These are phyloP conservation scores for Lecanicillium sp. DNA, from an alignment of 2,329 filamentous ascomycete genomes.

Conservation along the genomic window DNA sequence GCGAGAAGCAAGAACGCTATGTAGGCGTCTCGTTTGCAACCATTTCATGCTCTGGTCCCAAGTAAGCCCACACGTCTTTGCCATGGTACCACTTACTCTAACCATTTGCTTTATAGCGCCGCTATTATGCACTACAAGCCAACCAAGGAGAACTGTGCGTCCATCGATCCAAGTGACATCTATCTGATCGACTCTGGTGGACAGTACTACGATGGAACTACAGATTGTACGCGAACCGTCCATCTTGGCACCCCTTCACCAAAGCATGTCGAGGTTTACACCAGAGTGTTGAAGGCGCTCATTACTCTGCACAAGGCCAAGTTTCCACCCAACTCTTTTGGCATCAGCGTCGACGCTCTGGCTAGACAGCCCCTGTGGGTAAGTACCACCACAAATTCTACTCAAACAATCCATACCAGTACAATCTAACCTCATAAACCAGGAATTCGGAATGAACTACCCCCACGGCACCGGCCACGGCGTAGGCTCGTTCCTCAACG, in stretches of 20 bases:
- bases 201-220: constrained; percentile 86
- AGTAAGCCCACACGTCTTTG: constrained; percentile 33
- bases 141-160: constrained; percentile 63
- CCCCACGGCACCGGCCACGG: too few relatives aligned
- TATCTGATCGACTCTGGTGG: constrained; percentile 88
- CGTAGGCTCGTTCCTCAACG: too few relatives aligned
- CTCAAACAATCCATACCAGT: too few relatives aligned
- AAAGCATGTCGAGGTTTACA: constrained; percentile 75
- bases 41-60: constrained; percentile 85
- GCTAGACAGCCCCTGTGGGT: too few relatives aligned
- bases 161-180: constrained; percentile 68
- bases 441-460: too few relatives aligned
- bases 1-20: constrained; percentile 62
- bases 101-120: constrained; percentile 48
- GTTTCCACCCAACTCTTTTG: too few relatives aligned
- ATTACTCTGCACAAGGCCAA: constrained; percentile 59
- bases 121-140: constrained; percentile 86
- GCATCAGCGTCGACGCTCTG: too few relatives aligned
- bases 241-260: constrained; percentile 74
- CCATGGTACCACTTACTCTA: not conserved
- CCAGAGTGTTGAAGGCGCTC: constrained; percentile 80
- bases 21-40: constrained; percentile 90
- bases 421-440: too few relatives aligned
- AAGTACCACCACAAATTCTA: too few relatives aligned
- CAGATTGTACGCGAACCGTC: constrained; percentile 77